These are phyloP conservation scores for Margaritispora aquatica DNA, from an alignment of 495 filamentous ascomycete genomes.

Conservation along the genomic window DNA sequence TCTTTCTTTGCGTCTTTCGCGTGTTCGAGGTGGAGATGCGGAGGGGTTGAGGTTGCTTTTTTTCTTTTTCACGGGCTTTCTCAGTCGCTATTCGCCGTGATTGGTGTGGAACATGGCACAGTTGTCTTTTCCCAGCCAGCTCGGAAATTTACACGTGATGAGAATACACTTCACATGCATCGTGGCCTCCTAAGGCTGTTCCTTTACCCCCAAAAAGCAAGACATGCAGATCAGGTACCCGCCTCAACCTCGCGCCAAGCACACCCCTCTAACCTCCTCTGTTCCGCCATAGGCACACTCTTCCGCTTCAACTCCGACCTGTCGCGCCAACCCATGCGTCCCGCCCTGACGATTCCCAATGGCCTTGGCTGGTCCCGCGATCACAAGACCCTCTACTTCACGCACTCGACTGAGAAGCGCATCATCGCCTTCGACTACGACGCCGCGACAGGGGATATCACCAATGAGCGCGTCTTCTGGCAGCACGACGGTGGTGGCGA, in stretches of 20 bases:
- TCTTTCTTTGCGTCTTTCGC: not conserved
- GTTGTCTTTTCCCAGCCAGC: not conserved
- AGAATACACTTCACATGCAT: not conserved
- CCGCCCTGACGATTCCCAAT: slow-evolving; percentile 74
- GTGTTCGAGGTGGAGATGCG: not conserved
- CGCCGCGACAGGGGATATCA: slow-evolving; percentile 50
- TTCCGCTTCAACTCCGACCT: slow-evolving; percentile 24
- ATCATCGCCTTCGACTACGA: slow-evolving; percentile 76
- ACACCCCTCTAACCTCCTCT: not conserved
- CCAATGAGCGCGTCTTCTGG: slow-evolving; percentile 65
- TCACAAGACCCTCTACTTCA: slow-evolving; percentile 75
- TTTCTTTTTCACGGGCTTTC: not conserved
- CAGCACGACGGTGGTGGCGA: slow-evolving; percentile 52
- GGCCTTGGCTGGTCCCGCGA: slow-evolving; percentile 68
- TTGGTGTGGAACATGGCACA: not conserved
- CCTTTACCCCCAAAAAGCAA: too few species aligned
- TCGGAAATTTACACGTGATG: not conserved
- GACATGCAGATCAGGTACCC: not conserved
- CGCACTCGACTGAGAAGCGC: slow-evolving; percentile 64
- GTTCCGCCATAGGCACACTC: slow-evolving; percentile 15
- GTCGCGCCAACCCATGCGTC: slow-evolving; percentile 13
- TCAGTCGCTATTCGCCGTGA: not conserved
- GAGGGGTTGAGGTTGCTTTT: too few species aligned
- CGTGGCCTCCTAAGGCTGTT: too few species aligned
- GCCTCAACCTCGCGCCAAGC: too few species aligned